Conservation (phyloP, 805 yeast species). For the Maudiozyma bulderi region DNA sequence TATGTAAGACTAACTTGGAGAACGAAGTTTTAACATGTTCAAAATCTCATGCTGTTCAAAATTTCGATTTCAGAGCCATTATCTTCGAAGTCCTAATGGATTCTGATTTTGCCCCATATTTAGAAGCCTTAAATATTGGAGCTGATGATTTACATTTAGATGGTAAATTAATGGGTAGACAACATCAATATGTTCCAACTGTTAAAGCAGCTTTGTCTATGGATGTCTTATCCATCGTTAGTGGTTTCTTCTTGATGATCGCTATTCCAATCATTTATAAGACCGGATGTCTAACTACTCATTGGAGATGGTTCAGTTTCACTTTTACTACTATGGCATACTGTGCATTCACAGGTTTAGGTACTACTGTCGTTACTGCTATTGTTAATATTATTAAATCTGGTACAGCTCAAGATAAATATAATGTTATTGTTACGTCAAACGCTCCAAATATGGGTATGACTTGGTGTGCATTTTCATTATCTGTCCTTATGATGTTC, state of each 20-base stretch:
- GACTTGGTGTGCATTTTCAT: conserved; percentile 24
- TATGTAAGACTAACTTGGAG: conserved; percentile 19
- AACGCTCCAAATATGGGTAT: conserved; percentile 23
- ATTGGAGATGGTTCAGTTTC: conserved; percentile 12
- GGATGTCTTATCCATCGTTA: conserved; percentile 19
- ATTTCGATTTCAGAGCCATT: conserved; percentile 25
- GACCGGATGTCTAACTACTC: conserved; percentile 2
- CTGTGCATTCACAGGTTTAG: conserved; percentile 22
- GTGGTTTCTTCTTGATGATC: conserved; percentile 16
- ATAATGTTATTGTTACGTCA: conserved; percentile 18
- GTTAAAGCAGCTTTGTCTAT: conserved; percentile 25
- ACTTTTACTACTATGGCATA: conserved; percentile 13
- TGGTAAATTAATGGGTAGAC: conserved; percentile 23
- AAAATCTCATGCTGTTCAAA: conserved; percentile 26
- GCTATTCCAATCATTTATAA: conserved; percentile 6
- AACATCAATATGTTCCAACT: conserved; percentile 27
- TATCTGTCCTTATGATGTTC: conserved; percentile 16
- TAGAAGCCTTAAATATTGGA: conserved; percentile 20
- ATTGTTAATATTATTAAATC: conserved; percentile 24
- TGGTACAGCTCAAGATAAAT: conserved; percentile 25
- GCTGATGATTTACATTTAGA: conserved; percentile 22
- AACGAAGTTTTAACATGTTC: conserved; percentile 19
- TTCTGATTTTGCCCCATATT: conserved; percentile 26
- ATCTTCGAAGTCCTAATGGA: conserved; percentile 21
- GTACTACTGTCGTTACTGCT: conserved; percentile 22